Evolutionary conservation across 306 rosid genomes (phyloP).

Genomic region (Cucumis sativus): Cucumber_9930_V3 NC_026659.2:17905501-17906000

Average conservation of each 20-base stretch:
- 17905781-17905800: conserved; percentile 85
- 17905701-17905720: neutral
- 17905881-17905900: neutral
- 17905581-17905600: neutral
- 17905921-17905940: conserved; percentile 6
- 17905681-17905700: neutral
- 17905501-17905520: conserved; percentile 87
- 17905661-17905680: neutral
- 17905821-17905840: conserved; percentile 45
- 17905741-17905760: neutral
- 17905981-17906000: conserved; percentile 54
- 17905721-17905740: neutral
- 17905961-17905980: conserved; percentile 54
- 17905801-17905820: conserved; percentile 56
- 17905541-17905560: conserved; percentile 98
- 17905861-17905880: neutral
- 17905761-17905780: conserved; percentile 78
- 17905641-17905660: neutral
- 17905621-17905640: neutral
- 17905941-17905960: conserved; percentile 45
- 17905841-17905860: neutral
- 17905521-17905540: conserved; percentile 84
- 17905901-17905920: conserved; percentile 2
- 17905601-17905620: neutral
- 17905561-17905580: conserved; percentile 48